Percentiles rank a stretch among this genome's conserved stretches.
Conservation (phyloP, 169 alveolate species). For the Neospora caninum region DNA sequence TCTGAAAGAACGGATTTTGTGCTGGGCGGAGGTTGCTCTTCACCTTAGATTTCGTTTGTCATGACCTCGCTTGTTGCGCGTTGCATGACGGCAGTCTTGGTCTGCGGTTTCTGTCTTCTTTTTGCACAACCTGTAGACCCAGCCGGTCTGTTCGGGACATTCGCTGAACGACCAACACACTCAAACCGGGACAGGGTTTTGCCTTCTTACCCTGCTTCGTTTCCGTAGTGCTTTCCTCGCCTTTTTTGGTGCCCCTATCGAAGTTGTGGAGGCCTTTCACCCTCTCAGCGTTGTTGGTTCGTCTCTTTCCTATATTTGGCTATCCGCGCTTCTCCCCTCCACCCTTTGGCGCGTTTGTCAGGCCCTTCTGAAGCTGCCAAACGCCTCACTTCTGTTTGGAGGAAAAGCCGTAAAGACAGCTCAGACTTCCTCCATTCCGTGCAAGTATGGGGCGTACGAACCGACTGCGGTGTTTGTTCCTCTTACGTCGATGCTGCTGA, state of each 20-base stretch:
- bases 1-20: not conserved
- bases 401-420: constrained; percentile 76
- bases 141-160: too few species aligned
- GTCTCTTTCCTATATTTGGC: too few species aligned
- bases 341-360: constrained; percentile 25
- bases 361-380: constrained; percentile 75
- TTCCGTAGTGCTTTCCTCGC: too few species aligned
- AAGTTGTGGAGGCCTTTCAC: too few species aligned
- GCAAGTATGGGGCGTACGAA: constrained; percentile 81
- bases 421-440: constrained; percentile 26
- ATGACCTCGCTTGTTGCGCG: not conserved
- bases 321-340: not conserved
- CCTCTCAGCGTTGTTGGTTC: too few species aligned
- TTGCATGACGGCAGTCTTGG: not conserved
- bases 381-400: constrained; percentile 86
- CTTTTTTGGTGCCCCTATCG: too few species aligned
- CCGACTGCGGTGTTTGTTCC: constrained; percentile 90
- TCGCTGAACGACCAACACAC: too few species aligned
- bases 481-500: constrained; percentile 60
- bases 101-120: too few species aligned
- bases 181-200: too few species aligned
- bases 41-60: not conserved
- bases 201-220: too few species aligned
- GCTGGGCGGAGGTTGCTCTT: not conserved
- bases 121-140: too few species aligned